A percentile compares a stretch with the other conserved stretches of the same genome.
Conservation (phyloP, 225 moss, liverwort and hornwort genomes). For the Straminergon stramineum region DNA sequence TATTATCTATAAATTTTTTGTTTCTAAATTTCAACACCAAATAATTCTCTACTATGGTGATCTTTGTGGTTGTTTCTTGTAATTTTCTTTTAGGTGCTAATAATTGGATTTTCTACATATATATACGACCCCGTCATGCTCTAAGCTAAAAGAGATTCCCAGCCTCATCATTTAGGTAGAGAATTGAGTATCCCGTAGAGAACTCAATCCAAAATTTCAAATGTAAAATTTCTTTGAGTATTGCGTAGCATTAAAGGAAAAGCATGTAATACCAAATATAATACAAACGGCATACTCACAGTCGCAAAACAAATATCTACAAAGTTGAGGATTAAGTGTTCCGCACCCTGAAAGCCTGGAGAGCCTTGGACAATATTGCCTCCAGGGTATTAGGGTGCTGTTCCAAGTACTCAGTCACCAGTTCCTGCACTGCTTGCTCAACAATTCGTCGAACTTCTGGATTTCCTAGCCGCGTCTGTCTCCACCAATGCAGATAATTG, state of each 20-base stretch:
- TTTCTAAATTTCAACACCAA: background rate
- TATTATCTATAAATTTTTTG: background rate
- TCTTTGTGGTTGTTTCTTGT: background rate
- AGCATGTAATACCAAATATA: background rate
- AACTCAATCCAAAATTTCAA: background rate
- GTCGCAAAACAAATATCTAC: background rate
- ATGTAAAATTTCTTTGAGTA: background rate
- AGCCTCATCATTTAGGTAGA: background rate
- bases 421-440: conserved; percentile 93
- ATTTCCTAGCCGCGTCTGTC: conserved; percentile 85
- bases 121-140: background rate
- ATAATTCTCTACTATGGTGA: background rate
- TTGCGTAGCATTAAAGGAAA: background rate
- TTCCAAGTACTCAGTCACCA: conserved; percentile 94
- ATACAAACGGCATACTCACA: background rate
- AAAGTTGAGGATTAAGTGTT: background rate
- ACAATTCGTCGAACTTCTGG: conserved; percentile 89
- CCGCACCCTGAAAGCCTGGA: conserved; percentile 78
- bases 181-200: background rate
- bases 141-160: background rate
- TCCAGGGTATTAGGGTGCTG: conserved; percentile 83
- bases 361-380: conserved; percentile 82
- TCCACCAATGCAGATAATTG: conserved; percentile 8
- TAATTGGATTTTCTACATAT: background rate
- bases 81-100: background rate